phyloP scores from a whole-genome alignment of 2,329 filamentous ascomycete species.

The Aspergillus luchuensis region DNA sequence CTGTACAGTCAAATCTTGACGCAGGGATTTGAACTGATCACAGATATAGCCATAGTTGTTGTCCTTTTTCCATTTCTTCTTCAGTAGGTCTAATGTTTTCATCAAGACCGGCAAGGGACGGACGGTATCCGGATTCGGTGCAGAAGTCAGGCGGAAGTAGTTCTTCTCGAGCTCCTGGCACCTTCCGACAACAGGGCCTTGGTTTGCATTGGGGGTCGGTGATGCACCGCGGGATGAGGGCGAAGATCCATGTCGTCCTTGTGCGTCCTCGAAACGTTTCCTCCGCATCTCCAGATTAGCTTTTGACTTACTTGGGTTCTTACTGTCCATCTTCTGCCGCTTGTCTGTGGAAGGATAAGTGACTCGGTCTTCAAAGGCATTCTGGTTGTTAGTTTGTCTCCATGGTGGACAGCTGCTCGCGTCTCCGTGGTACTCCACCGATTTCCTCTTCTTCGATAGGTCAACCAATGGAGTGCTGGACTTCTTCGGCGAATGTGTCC shows the following conservation, averaged over 20 bases:
- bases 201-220: constrained; percentile 47
- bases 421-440: constrained; percentile 61
- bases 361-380: constrained; percentile 72
- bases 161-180: constrained; percentile 85
- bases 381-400: constrained; percentile 68
- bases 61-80: constrained; percentile 92
- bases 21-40: constrained; percentile 98
- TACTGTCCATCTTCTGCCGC: constrained; percentile 51
- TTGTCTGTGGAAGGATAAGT: constrained; percentile 61
- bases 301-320: constrained; percentile 82
- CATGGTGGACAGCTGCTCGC: constrained; percentile 65
- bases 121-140: constrained; percentile 84
- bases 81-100: constrained; percentile 82
- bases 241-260: constrained; percentile 44
- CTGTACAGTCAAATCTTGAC: constrained; percentile 97
- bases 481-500: constrained; percentile 23
- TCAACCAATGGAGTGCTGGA: constrained; percentile 29
- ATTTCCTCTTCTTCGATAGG: constrained; percentile 77
- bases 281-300: constrained; percentile 84
- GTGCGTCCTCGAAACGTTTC: constrained; percentile 73
- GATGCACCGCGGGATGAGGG: constrained; percentile 50
- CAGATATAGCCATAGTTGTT: constrained; percentile 97
- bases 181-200: constrained; percentile 79
- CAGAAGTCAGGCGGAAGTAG: constrained; percentile 89
- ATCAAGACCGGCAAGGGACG: constrained; percentile 78